Conservation (phyloP, 345 rosid genomes). For the Leavenworthia alabamica region DNA sequence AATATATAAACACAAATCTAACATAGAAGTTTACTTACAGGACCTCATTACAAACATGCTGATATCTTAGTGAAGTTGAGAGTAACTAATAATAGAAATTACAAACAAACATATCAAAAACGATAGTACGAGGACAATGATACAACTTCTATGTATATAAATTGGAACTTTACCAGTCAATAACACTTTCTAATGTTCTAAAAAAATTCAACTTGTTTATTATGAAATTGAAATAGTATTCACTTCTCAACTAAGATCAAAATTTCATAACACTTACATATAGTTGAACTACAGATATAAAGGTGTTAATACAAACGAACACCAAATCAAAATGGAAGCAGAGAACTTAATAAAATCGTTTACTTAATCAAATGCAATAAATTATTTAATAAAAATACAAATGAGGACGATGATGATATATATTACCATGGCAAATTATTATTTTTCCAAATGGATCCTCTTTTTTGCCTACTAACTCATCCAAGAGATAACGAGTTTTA, state of each 20-base stretch:
- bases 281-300: too few relatives aligned
- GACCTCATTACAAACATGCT: neutral
- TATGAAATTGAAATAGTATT: too few relatives aligned
- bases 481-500: conserved; percentile 14
- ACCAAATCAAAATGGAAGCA: too few relatives aligned
- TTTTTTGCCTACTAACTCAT: conserved; percentile 31
- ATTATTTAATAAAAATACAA: too few relatives aligned
- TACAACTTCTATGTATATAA: neutral
- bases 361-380: too few relatives aligned
- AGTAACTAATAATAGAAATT: conserved; percentile 17
- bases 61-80: neutral
- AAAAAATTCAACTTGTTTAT: too few relatives aligned
- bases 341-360: too few relatives aligned
- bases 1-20: neutral
- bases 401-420: neutral
- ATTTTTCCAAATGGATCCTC: conserved; percentile 9
- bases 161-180: too few relatives aligned
- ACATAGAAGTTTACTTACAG: neutral
- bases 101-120: neutral
- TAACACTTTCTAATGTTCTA: too few relatives aligned
- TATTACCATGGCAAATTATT: conserved; percentile 38
- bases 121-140: neutral
- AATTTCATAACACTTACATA: too few relatives aligned
- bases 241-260: too few relatives aligned
- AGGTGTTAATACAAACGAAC: too few relatives aligned